A percentile compares a stretch with the other conserved stretches of the same genome.
Conservation (phyloP, 768 basidiomycete genomes). For the Amanita pseudoporphyria region DNA sequence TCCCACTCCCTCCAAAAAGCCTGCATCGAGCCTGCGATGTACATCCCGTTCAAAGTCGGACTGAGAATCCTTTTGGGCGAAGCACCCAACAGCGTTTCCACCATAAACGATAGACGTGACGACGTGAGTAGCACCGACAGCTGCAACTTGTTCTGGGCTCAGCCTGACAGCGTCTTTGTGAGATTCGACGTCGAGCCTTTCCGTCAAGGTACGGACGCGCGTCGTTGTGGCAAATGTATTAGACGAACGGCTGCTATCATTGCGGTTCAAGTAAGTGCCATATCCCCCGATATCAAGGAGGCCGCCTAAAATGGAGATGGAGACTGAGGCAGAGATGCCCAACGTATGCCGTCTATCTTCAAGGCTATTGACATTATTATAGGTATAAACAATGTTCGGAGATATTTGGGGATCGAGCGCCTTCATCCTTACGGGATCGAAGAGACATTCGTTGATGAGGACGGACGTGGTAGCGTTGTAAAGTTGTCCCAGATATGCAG, state of each 20-base stretch:
- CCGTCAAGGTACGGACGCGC: constrained; percentile 5
- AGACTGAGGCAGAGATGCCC: constrained; percentile 18
- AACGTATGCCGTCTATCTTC: background rate
- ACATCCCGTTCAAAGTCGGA: background rate
- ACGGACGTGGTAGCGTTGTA: background rate
- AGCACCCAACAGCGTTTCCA: constrained; percentile 9
- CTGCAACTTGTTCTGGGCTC: background rate
- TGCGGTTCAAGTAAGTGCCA: constrained; percentile 6
- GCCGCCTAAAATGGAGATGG: constrained; percentile 13
- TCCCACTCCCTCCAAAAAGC: constrained; percentile 5
- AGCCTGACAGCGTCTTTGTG: background rate
- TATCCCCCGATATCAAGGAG: constrained; percentile 2
- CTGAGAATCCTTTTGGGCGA: constrained; percentile 5
- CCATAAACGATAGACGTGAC: constrained; percentile 12
- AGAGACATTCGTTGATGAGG: background rate
- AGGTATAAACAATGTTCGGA: background rate
- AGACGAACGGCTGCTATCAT: constrained; percentile 7
- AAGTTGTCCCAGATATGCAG: background rate
- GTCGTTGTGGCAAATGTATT: constrained; percentile 5
- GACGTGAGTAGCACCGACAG: constrained; percentile 11
- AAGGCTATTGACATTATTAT: background rate
- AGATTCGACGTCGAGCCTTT: constrained; percentile 3
- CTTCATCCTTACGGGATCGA: background rate
- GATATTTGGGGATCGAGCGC: background rate
- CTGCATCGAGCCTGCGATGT: background rate